Evolutionary conservation across 148 eudicot genomes (phyloP), one percentile per base, ranked within the genome.

Genomic region (Drosera capensis): DNA sequence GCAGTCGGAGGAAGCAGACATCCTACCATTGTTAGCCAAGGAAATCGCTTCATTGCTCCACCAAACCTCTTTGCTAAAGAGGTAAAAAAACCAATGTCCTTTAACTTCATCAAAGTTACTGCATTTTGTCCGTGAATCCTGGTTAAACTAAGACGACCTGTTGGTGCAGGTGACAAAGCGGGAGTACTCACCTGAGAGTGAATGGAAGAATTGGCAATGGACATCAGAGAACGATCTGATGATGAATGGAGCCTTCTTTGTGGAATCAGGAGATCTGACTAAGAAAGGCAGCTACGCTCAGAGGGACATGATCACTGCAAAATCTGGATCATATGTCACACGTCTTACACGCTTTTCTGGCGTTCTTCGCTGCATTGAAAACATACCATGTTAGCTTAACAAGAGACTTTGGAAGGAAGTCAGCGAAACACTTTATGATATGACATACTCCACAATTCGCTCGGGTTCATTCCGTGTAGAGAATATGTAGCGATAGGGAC

Each of bases 181-280:
- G 46, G 70, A 60, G 29, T 59, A 62, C 3, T 58, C 72, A n/a
- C 67, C 75, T 0, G 60, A 70, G 45, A 70, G 59, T 19, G 80
- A 7, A 44, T 74, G 80, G 80, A 70, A 59, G 42, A 45, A 45
- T 15, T 74, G 80, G 80, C 20, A 56, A 41, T 74, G 80, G 80
- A 59, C 55, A 15, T 70, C 80, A 11, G 67, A 74, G 31, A 56
- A 54, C 12, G 80, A 74, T 54, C 40, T 66, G 20, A 20, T 74
- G 61, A 15, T 59, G 43, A 57, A 59, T 20, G 80, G 80, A 56
- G 80, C 80, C 8, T 59, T 48, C 41, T 74, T 74, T 50, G 23
- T 15, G 37, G 25, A 51, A 53, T 70, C 80, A 1, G 80, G 80
- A 34, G 52, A 56, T 29, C 49, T 5, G 0, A 18, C 14, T 2